Evolutionary conservation across 441 rosid species (phyloP).

Genomic region (Populus tomentosa): DNA sequence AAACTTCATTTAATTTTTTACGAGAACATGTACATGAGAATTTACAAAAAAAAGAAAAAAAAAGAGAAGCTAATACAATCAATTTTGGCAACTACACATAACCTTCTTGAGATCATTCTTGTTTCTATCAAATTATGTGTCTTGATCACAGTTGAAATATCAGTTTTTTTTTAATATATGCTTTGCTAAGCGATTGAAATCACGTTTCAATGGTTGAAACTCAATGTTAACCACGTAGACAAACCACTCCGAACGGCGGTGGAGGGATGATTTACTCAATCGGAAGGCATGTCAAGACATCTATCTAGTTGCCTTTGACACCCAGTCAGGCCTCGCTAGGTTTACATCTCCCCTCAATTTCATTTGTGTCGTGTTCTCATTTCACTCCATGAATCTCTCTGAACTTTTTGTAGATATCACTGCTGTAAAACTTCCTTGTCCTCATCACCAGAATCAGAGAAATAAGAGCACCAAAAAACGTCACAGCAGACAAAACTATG

Average conservation of each 20-base stretch:
- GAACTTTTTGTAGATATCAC: constrained; percentile 77
- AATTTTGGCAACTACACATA: background rate
- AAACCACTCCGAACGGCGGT: background rate
- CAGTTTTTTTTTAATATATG: background rate
- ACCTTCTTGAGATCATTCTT: background rate
- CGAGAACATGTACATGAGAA: background rate
- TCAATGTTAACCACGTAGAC: background rate
- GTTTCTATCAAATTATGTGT: background rate
- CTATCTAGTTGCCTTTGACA: background rate
- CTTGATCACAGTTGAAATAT: background rate
- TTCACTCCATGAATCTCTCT: constrained; percentile 30
- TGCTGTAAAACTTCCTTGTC: constrained; percentile 63
- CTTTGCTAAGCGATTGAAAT: background rate
- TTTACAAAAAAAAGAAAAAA: too few relatives aligned
- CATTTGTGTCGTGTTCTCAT: constrained; percentile 11
- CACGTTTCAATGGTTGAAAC: background rate
- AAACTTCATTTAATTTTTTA: too few relatives aligned
- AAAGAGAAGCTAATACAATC: background rate
- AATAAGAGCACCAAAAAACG: constrained; percentile 58
- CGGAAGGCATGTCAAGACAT: too few relatives aligned
- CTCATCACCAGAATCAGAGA: constrained; percentile 58
- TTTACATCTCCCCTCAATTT: background rate
- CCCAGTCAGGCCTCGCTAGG: background rate
- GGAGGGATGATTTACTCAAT: too few relatives aligned
- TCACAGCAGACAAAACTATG: constrained; percentile 44